Evolutionary conservation across 2,329 filamentous ascomycete genomes (phyloP).

Genomic region (Rhynchosporium secalis): DNA sequence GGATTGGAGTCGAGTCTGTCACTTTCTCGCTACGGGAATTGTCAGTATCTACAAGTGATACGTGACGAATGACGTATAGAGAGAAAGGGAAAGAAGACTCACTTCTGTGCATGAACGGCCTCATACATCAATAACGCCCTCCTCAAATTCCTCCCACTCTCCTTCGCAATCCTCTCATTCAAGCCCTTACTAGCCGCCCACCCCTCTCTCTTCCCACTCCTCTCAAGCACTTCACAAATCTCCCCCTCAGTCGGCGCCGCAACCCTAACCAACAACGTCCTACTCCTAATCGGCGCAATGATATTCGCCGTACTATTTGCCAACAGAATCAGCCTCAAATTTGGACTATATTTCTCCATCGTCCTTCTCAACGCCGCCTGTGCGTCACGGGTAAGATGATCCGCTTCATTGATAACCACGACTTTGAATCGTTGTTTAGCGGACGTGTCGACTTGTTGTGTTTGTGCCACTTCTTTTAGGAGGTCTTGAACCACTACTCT

Average conservation of each 20-base stretch:
- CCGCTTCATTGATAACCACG: conserved; percentile 98
- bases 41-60: conserved; percentile 31
- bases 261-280: conserved; percentile 88
- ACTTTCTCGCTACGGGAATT: conserved; percentile 72
- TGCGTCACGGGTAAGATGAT: conserved; percentile 89
- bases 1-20: conserved; percentile 82
- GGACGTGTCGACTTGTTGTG: conserved; percentile 92
- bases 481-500: conserved; percentile 94
- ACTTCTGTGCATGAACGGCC: conserved; percentile 97
- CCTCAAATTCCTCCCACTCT: conserved; percentile 88
- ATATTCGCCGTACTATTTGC: conserved; percentile 98
- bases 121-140: conserved; percentile 95
- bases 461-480: conserved; percentile 96
- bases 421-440: conserved; percentile 96
- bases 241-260: conserved; percentile 83
- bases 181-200: conserved; percentile 76
- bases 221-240: conserved; percentile 75
- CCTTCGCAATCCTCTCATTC: conserved; percentile 81
- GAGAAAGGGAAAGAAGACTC: conserved; percentile 41
- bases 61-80: conserved; percentile 15
- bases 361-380: conserved; percentile 92
- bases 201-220: conserved; percentile 73
- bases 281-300: conserved; percentile 93
- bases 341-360: conserved; percentile 99
- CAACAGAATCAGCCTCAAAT: conserved; percentile 84